Conservation (phyloP, 768 basidiomycete species). For the Saitozyma podzolica region DNA sequence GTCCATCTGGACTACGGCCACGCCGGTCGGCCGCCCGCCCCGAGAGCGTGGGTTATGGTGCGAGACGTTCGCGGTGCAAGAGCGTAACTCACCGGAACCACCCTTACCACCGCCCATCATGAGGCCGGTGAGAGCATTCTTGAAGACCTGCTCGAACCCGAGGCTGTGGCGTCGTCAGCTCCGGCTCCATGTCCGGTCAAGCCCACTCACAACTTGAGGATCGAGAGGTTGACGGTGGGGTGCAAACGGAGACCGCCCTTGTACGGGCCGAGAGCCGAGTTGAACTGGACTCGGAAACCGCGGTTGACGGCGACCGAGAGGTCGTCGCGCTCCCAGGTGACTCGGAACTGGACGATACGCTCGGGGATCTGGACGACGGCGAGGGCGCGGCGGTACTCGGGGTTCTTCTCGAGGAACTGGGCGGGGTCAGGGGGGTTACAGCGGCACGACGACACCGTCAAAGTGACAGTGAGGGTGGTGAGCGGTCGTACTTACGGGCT, state of each 20-base stretch:
- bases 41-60: too few relatives aligned
- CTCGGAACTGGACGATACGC: constrained; percentile 65
- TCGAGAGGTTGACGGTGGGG: constrained; percentile 75
- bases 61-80: too few relatives aligned
- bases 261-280: constrained; percentile 75
- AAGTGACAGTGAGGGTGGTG: too few relatives aligned
- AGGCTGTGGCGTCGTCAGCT: constrained; percentile 53
- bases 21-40: too few relatives aligned
- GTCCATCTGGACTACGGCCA: too few relatives aligned
- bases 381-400: constrained; percentile 68
- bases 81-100: constrained; percentile 51
- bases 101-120: constrained; percentile 80
- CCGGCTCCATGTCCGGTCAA: not conserved
- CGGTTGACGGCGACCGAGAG: constrained; percentile 67
- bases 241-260: constrained; percentile 77
- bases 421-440: not conserved
- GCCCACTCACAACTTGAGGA: constrained; percentile 66
- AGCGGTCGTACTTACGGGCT: constrained; percentile 50
- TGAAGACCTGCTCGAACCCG: constrained; percentile 78
- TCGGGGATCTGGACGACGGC: constrained; percentile 60
- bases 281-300: constrained; percentile 76
- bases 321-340: constrained; percentile 74
- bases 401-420: constrained; percentile 65
- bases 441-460: not conserved
- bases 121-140: constrained; percentile 74